These are phyloP conservation scores for Kwoniella newhampshirensis DNA, from an alignment of 768 basidiomycete genomes.

Conservation along the genomic window DNA sequence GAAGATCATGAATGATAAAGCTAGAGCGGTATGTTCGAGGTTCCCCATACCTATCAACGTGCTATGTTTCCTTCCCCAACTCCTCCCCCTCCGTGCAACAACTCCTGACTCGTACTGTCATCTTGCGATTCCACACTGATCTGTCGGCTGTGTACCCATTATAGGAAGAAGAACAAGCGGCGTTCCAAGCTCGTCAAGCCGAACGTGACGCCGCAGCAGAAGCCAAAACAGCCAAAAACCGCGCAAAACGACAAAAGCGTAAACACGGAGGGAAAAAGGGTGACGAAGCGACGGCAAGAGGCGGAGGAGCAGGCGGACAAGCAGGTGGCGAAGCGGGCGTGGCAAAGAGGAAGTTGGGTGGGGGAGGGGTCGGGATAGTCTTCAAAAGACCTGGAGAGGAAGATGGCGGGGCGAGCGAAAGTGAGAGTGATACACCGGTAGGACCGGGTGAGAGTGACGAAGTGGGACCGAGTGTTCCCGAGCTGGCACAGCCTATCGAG, in stretches of 20 bases:
- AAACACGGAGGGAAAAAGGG: slow-evolving; percentile 60
- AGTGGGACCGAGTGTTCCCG: slow-evolving; percentile 17
- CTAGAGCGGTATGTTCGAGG: slow-evolving; percentile 64
- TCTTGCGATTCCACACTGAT: background rate
- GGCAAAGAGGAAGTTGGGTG: slow-evolving; percentile 71
- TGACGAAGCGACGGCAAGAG: slow-evolving; percentile 1
- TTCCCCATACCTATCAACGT: background rate
- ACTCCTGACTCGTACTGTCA: no score
- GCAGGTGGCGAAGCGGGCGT: slow-evolving; percentile 56
- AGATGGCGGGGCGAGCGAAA: slow-evolving; percentile 44
- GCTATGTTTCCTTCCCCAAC: no score
- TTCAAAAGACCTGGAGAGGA: slow-evolving; percentile 60
- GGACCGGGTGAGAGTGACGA: slow-evolving; percentile 33
- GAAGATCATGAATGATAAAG: slow-evolving; percentile 80
- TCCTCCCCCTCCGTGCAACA: no score
- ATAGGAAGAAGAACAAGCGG: slow-evolving; percentile 67
- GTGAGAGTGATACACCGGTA: slow-evolving; percentile 52
- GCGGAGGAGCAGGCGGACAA: slow-evolving; percentile 19
- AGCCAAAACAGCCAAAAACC: slow-evolving; percentile 91
- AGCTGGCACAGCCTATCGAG: slow-evolving; percentile 10
- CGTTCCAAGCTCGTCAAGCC: slow-evolving; percentile 72
- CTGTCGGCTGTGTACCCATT: background rate
- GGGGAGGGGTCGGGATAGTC: slow-evolving; percentile 65
- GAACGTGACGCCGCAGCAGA: slow-evolving; percentile 72
- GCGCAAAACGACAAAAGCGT: slow-evolving; percentile 89